Conservation (phyloP, 257 asterid genomes). For the Nyctanthes arbortristis region DNA sequence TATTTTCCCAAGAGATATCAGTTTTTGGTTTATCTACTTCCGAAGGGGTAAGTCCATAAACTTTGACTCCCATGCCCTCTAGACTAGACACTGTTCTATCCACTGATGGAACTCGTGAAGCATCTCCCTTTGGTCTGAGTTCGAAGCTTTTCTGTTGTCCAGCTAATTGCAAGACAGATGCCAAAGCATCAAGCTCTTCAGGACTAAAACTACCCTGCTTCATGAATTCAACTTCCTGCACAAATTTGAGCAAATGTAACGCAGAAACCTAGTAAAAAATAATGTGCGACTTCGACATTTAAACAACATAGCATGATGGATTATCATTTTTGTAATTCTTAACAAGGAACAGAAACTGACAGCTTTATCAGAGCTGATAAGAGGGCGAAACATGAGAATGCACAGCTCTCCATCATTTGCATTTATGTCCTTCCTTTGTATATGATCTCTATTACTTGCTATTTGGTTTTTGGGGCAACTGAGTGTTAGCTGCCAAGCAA, state of each 20-base stretch:
- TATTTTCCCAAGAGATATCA: constrained; percentile 85
- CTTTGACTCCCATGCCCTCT: constrained; percentile 83
- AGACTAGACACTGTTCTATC: constrained; percentile 67
- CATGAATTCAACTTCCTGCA: constrained; percentile 91
- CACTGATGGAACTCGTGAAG: constrained; percentile 33
- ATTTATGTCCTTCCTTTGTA: constrained; percentile 35
- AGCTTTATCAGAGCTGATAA: constrained; percentile 74
- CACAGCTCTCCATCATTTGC: constrained; percentile 57
- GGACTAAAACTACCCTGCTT: constrained; percentile 70
- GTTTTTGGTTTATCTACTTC: constrained; percentile 40
- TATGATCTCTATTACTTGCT: constrained; percentile 39
- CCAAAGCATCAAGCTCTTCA: constrained; percentile 92
- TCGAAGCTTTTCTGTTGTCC: constrained; percentile 58
- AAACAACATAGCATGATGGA: not conserved
- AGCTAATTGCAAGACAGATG: constrained; percentile 57
- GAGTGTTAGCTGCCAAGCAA: constrained; percentile 91
- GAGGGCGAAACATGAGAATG: constrained; percentile 86
- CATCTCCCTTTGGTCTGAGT: constrained; percentile 43
- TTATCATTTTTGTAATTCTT: constrained; percentile 9
- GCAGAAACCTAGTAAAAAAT: constrained; percentile 14
- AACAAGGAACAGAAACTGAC: constrained; percentile 51
- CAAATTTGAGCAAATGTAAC: constrained; percentile 15
- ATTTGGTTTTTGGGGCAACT: constrained; percentile 53
- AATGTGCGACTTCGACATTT: not conserved
- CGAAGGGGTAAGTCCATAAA: constrained; percentile 67